These are phyloP conservation scores for Cordia subcordata DNA, from an alignment of 257 asterid species.

Conservation along the genomic window DNA sequence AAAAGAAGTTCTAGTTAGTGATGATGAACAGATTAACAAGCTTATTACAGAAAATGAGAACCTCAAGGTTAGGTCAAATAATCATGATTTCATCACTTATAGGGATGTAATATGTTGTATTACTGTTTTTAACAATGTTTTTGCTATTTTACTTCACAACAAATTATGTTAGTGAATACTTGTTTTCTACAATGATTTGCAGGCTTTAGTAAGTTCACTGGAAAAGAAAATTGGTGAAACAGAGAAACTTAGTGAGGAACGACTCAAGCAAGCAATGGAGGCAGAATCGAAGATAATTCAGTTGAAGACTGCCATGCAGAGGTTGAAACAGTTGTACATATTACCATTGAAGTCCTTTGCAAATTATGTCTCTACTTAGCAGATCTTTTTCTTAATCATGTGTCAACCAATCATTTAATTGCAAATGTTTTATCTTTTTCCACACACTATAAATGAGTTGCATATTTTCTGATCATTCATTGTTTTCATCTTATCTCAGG, in stretches of 20 bases:
- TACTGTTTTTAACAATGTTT: too few relatives aligned
- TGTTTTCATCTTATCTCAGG: constrained; percentile 31
- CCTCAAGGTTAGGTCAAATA: constrained; percentile 51
- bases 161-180: too few relatives aligned
- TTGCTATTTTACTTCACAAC: too few relatives aligned
- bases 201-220: constrained; percentile 80
- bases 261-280: constrained; percentile 86
- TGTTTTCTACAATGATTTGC: constrained; percentile 19
- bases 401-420: too few relatives aligned
- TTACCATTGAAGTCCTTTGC: too few relatives aligned
- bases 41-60: constrained; percentile 77
- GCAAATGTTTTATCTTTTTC: too few relatives aligned
- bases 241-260: constrained; percentile 86
- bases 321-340: too few relatives aligned
- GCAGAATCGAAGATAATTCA: constrained; percentile 88
- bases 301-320: constrained; percentile 79
- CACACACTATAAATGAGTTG: too few relatives aligned
- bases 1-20: constrained; percentile 83
- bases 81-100: neutral
- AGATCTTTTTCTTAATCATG: too few relatives aligned
- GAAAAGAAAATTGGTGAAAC: constrained; percentile 86
- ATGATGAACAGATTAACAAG: constrained; percentile 73
- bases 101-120: too few relatives aligned
- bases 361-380: constrained; percentile 1
- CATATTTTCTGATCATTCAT: too few relatives aligned